Conservation (phyloP, 768 basidiomycete species). For the Suillus bovinus region DNA sequence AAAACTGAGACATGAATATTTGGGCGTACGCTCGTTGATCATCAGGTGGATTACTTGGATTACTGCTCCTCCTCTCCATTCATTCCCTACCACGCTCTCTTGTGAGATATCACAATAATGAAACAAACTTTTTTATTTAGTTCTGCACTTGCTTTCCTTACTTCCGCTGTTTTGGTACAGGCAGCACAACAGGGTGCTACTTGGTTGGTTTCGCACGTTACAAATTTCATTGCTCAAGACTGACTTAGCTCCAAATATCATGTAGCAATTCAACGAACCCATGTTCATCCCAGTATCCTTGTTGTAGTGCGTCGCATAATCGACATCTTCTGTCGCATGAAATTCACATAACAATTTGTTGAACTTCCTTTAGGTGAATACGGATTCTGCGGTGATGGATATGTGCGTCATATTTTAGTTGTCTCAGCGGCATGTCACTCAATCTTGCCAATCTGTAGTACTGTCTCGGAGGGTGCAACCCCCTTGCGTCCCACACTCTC, state of each 20-base stretch:
- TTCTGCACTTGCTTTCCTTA: slow-evolving; percentile 19
- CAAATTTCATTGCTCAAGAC: neutral
- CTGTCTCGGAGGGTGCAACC: slow-evolving; percentile 88
- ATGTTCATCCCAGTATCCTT: slow-evolving; percentile 40
- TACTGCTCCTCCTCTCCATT: neutral
- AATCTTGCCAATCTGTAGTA: slow-evolving; percentile 44
- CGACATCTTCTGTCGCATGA: neutral
- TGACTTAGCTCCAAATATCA: slow-evolving; percentile 2
- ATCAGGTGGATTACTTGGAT: neutral
- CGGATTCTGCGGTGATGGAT: slow-evolving; percentile 51
- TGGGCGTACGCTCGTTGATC: neutral
- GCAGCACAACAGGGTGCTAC: slow-evolving; percentile 30
- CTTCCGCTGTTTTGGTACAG: slow-evolving; percentile 20
- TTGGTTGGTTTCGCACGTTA: slow-evolving; percentile 20
- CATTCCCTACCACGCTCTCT: slow-evolving; percentile 17
- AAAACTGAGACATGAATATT: neutral
- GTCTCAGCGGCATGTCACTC: neutral
- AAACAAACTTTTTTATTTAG: slow-evolving; percentile 15
- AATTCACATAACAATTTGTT: slow-evolving; percentile 5
- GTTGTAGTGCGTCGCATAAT: slow-evolving; percentile 41
- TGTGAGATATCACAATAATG: slow-evolving; percentile 12
- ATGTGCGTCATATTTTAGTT: slow-evolving; percentile 28
- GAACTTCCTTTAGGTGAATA: slow-evolving; percentile 42
- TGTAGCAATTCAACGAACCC: slow-evolving; percentile 38
- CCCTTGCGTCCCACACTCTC: slow-evolving; percentile 62